Evolutionary conservation across 176 grass and related monocot species (phyloP).

Genomic region (Alloteropsis semialata): DNA sequence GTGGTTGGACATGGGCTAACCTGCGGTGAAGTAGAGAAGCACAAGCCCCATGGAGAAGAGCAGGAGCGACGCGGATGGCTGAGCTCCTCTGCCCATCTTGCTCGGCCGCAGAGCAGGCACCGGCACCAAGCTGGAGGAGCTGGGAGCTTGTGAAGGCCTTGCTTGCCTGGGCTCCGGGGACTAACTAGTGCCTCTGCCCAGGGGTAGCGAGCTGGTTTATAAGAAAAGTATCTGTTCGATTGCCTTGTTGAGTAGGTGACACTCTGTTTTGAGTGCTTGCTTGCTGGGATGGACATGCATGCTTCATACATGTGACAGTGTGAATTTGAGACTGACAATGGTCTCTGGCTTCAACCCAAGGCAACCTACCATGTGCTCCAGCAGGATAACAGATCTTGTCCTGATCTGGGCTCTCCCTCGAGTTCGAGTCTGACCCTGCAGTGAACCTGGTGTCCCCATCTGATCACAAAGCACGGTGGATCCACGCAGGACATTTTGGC

Average conservation of each 20-base stretch:
- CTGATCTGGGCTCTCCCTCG: neutral
- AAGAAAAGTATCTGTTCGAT: neutral
- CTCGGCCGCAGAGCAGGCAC: neutral
- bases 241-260: slow-evolving; percentile 32
- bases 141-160: neutral
- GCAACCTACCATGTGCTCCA: slow-evolving; percentile 50
- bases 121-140: neutral
- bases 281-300: neutral
- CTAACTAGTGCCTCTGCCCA: neutral
- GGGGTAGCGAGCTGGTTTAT: neutral
- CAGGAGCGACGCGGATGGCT: slow-evolving; percentile 32
- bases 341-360: slow-evolving; percentile 34
- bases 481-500: neutral
- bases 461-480: slow-evolving; percentile 17
- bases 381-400: slow-evolving; percentile 14
- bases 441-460: neutral
- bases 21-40: slow-evolving; percentile 58
- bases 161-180: neutral
- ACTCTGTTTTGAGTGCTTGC: neutral
- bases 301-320: slow-evolving; percentile 1
- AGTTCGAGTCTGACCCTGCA: neutral
- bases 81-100: slow-evolving; percentile 26
- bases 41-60: slow-evolving; percentile 50
- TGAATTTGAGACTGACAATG: slow-evolving; percentile 12
- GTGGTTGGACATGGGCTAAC: neutral